These are phyloP conservation scores for Hymenoscyphus albidus DNA, from an alignment of 2,329 filamentous ascomycete species.

Conservation along the genomic window DNA sequence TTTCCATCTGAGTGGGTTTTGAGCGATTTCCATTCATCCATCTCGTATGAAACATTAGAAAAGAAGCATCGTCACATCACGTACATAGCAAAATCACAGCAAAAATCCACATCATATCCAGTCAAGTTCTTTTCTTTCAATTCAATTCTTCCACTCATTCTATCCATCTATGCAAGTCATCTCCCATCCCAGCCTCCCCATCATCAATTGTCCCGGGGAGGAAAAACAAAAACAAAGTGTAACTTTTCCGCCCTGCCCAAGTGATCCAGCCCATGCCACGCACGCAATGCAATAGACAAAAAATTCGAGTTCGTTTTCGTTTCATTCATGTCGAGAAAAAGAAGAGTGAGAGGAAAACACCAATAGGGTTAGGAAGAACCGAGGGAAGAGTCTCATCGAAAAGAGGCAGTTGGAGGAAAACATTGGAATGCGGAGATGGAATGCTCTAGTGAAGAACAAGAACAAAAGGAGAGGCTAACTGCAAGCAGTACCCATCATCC, in stretches of 20 bases:
- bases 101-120: too few relatives aligned
- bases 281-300: constrained; percentile 10
- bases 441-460: neutral
- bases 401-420: neutral
- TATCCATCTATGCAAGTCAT: neutral
- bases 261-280: constrained; percentile 9
- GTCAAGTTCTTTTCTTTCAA: neutral
- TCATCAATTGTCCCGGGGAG: neutral
- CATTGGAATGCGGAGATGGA: neutral
- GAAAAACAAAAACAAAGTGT: neutral
- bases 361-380: neutral
- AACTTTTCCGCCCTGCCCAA: neutral
- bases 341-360: neutral
- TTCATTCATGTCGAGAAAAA: neutral
- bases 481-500: neutral
- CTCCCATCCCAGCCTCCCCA: neutral
- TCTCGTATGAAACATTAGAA: too few relatives aligned
- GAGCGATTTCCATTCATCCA: too few relatives aligned
- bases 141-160: neutral
- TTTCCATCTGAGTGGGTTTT: too few relatives aligned
- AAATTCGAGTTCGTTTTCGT: neutral
- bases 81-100: too few relatives aligned
- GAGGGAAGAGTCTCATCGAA: neutral
- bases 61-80: too few relatives aligned
- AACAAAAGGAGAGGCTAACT: constrained; percentile 2